Evolutionary conservation across 768 basidiomycete species (phyloP).

Genomic region (Tricholoma flavovirens): DNA sequence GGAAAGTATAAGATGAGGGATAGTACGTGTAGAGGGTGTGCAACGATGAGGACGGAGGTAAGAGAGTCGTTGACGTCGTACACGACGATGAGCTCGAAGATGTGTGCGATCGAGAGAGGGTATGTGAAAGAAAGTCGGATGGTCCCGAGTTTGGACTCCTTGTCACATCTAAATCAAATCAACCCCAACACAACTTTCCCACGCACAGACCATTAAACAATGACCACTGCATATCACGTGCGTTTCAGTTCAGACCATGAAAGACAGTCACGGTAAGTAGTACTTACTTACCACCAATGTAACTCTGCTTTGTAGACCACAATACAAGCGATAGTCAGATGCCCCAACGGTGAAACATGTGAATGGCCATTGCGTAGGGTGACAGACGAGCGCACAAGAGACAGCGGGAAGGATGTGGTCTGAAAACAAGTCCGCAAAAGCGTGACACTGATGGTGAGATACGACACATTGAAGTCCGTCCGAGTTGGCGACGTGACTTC

Average conservation of each 20-base stretch:
- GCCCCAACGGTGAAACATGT: background rate
- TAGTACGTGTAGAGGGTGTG: slow-evolving; percentile 9
- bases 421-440: slow-evolving; percentile 15
- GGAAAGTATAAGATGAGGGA: slow-evolving; percentile 6
- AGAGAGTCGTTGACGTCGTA: slow-evolving; percentile 19
- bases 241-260: slow-evolving; percentile 1
- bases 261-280: too few relatives aligned
- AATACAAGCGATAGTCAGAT: background rate
- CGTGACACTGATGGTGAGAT: slow-evolving; percentile 19
- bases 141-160: slow-evolving; percentile 36
- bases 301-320: too few relatives aligned
- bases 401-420: slow-evolving; percentile 13
- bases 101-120: slow-evolving; percentile 42
- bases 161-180: slow-evolving; percentile 43
- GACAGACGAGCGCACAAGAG: background rate
- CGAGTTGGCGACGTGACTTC: slow-evolving; percentile 12
- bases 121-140: slow-evolving; percentile 45
- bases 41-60: slow-evolving; percentile 16
- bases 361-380: background rate
- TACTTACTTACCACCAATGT: too few relatives aligned
- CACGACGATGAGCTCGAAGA: slow-evolving; percentile 28
- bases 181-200: slow-evolving; percentile 32
- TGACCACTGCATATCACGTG: slow-evolving; percentile 31
- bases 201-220: slow-evolving; percentile 46
- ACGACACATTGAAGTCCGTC: slow-evolving; percentile 10